Evolutionary conservation across 768 basidiomycete species (phyloP), one percentile per base, ranked within the genome.

Genomic region (Suillus americanus): DNA sequence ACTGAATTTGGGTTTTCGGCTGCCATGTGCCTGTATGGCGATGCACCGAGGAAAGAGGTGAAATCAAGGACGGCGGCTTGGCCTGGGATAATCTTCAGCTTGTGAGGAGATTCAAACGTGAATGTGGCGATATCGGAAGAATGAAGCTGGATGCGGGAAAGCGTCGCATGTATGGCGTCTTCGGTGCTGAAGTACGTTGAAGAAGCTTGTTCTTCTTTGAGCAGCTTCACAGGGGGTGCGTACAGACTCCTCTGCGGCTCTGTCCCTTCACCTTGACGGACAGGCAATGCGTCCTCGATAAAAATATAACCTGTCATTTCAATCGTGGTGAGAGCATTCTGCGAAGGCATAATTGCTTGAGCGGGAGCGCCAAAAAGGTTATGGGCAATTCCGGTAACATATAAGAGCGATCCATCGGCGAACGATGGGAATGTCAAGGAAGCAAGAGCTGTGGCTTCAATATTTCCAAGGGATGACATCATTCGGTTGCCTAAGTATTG

Each of bases 391-490:
- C 89, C 88, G 3, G 89, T 89, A 38, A 89, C 71, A 67, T 90
- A 90, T 6, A 90, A 79, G n/a, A 90, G 78, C 56, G 84, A 75
- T 9, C 89, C 88, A 0, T 80, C 80, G 2, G 71, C 73, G 67
- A 86, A 90, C 14, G 81, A 81, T 13, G 85, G 70, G 62, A 89
- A 83, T 3, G 86, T 84, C 37, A 88, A 75, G 0, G 83, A 83
- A 12, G 88, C 88, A 2, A 84, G 68, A 4, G 85, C 82, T 0
- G 85, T 87, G 16, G 79, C 81, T 65, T 88, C 85, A 35, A 89
- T 83, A 69, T 89, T 89, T 5, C 89, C 88, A 10, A 90, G 76
- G 3, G 87, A 87, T 2, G 83, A 83, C 79, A 90, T 77, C 14
- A 88, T 68, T 4, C 87, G 81, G 67, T 89, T 89, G 0, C 88